A percentile compares a stretch with the other conserved stretches of the same genome.
Conservation (phyloP, 2,329 filamentous ascomycete genomes). For the Fusarium pseudocircinatum region DNA sequence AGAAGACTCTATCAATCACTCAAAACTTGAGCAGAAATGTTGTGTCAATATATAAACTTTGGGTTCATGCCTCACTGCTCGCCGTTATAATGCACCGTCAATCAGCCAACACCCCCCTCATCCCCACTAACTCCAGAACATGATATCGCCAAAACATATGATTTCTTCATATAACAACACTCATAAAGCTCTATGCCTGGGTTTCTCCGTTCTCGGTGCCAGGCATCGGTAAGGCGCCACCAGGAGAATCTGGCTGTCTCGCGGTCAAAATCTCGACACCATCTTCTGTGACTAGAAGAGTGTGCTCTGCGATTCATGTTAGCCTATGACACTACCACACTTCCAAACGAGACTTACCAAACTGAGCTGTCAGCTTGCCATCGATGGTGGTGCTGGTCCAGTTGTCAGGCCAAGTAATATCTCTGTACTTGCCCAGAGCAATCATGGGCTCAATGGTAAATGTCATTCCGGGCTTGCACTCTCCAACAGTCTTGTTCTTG, state of each 20-base stretch:
- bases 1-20: not conserved
- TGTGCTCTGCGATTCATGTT: slow-evolving; percentile 69
- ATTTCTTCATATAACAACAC: not conserved
- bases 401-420: slow-evolving; percentile 98
- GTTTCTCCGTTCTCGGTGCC: slow-evolving; percentile 27
- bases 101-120: slow-evolving; percentile 8
- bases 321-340: slow-evolving; percentile 18
- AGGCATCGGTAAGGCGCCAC: slow-evolving; percentile 74
- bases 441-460: slow-evolving; percentile 99
- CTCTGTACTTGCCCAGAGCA: slow-evolving; percentile 86
- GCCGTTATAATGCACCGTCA: slow-evolving; percentile 3
- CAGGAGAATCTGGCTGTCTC: slow-evolving; percentile 76
- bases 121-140: slow-evolving; percentile 24
- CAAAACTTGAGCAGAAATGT: not conserved
- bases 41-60: slow-evolving; percentile 10
- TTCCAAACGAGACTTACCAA: slow-evolving; percentile 66
- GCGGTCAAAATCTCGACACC: slow-evolving; percentile 86
- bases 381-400: slow-evolving; percentile 97
- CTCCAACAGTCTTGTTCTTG: slow-evolving; percentile 96
- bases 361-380: slow-evolving; percentile 90
- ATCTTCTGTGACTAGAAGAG: slow-evolving; percentile 82
- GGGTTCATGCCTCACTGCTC: not conserved
- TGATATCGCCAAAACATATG: slow-evolving; percentile 13
- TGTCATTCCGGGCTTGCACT: slow-evolving; percentile 95
- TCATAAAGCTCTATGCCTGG: slow-evolving; percentile 9